These are phyloP conservation scores for Viola odorata DNA, from an alignment of 345 rosid genomes.

Conservation along the genomic window DNA sequence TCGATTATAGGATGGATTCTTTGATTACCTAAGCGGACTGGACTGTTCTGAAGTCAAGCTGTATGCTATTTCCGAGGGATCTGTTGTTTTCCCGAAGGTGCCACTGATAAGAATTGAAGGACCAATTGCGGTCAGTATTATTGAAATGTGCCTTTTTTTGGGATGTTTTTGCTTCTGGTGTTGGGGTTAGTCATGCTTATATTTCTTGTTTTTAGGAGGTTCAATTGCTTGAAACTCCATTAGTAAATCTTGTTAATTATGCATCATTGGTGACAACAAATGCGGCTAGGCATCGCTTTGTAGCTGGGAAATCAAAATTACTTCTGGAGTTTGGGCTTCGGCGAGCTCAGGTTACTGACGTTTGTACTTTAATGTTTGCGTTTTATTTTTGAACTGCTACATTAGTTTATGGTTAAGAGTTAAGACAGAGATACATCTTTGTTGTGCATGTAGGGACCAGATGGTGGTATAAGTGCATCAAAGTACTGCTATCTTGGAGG, in stretches of 20 bases:
- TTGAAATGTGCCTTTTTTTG: conserved; percentile 1
- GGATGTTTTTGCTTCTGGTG: neutral
- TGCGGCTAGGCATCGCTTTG: conserved; percentile 94
- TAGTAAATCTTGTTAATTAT: conserved; percentile 73
- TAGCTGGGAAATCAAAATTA: conserved; percentile 78
- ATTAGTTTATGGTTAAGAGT: conserved; percentile 4
- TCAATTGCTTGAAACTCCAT: conserved; percentile 93
- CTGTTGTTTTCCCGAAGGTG: conserved; percentile 91
- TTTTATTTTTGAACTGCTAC: conserved; percentile 3
- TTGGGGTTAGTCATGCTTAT: neutral
- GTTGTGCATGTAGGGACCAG: conserved; percentile 69
- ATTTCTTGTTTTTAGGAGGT: conserved; percentile 51
- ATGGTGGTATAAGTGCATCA: conserved; percentile 89
- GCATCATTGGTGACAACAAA: conserved; percentile 93
- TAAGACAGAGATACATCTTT: conserved; percentile 5
- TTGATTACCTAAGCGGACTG: conserved; percentile 66
- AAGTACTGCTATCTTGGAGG: conserved; percentile 94
- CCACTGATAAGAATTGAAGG: conserved; percentile 93
- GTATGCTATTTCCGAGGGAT: conserved; percentile 79
- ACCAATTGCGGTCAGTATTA: conserved; percentile 78
- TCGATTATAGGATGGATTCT: conserved; percentile 64
- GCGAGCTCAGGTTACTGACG: conserved; percentile 76
- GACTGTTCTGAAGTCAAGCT: conserved; percentile 90
- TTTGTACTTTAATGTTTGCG: neutral
- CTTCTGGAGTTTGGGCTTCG: conserved; percentile 93